phyloP scores from a whole-genome alignment of 257 asterid genomes.

The Striga asiatica region DNA sequence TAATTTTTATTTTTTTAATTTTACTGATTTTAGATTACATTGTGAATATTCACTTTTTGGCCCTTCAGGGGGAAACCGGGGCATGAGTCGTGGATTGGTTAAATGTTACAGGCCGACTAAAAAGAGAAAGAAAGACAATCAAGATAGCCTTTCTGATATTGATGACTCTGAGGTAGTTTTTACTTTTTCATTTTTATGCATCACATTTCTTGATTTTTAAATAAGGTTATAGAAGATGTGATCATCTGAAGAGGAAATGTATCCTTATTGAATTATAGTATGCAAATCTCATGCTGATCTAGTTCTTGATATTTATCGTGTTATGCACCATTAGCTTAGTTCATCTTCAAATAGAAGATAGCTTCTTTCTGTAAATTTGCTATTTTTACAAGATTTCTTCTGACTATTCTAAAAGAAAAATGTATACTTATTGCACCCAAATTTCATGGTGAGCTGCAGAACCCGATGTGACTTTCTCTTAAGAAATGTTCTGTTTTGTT shows the following conservation, averaged over 20 bases:
- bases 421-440: background rate
- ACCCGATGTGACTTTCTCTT: background rate
- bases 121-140: conserved; percentile 12
- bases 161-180: conserved; percentile 64
- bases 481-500: background rate
- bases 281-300: too few species aligned
- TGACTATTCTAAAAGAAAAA: background rate
- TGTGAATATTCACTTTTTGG: conserved; percentile 25
- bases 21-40: background rate
- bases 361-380: background rate
- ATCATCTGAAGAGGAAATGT: too few species aligned
- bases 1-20: background rate
- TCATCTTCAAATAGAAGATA: background rate
- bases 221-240: too few species aligned
- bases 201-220: too few species aligned
- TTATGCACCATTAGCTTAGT: too few species aligned
- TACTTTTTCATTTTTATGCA: background rate
- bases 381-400: too few species aligned
- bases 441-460: background rate
- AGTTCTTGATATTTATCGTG: too few species aligned
- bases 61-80: conserved; percentile 15
- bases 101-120: conserved; percentile 9
- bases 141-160: conserved; percentile 30
- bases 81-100: conserved; percentile 3
- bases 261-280: too few species aligned